phyloP scores from a whole-genome alignment of 179 eudicot genomes.

The Heliamphora ciliata region DNA sequence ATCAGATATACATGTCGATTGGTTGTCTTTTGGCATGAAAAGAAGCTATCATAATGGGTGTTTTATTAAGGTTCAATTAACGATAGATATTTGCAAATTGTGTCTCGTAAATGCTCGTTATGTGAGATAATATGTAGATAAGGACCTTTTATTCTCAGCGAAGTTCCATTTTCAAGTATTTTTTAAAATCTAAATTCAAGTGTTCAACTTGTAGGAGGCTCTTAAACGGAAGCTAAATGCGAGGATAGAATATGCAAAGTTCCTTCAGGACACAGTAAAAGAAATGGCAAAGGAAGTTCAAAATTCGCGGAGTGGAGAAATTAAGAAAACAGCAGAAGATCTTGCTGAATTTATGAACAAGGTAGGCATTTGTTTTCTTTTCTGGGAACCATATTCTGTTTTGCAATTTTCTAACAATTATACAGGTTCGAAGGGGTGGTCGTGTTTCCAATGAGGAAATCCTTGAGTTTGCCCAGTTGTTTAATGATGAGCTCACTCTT shows the following conservation, averaged over 20 bases:
- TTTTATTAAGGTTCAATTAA: neutral
- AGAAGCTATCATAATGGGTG: neutral
- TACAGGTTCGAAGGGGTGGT: constrained; percentile 77
- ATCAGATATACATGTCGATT: neutral
- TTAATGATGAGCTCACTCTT: constrained; percentile 88
- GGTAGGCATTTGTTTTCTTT: neutral
- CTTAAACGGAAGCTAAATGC: constrained; percentile 71
- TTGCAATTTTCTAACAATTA: constrained; percentile 7
- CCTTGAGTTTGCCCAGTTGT: constrained; percentile 79
- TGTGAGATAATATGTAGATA: neutral
- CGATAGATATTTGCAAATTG: neutral
- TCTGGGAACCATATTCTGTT: neutral
- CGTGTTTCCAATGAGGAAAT: constrained; percentile 78
- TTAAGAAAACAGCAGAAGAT: constrained; percentile 83
- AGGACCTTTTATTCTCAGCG: neutral
- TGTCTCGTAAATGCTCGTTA: constrained; percentile 16
- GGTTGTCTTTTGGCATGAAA: neutral
- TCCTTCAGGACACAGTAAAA: constrained; percentile 83
- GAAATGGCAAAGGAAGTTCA: constrained; percentile 96
- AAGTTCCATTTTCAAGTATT: neutral
- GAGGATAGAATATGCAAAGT: constrained; percentile 90
- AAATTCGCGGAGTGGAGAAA: constrained; percentile 74
- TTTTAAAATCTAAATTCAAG: neutral
- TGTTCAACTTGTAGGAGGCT: constrained; percentile 50
- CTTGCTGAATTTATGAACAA: constrained; percentile 74